These are phyloP conservation scores for Conticribra guillardii DNA, from an alignment of 108 stramenopile genomes.

Conservation along the genomic window DNA sequence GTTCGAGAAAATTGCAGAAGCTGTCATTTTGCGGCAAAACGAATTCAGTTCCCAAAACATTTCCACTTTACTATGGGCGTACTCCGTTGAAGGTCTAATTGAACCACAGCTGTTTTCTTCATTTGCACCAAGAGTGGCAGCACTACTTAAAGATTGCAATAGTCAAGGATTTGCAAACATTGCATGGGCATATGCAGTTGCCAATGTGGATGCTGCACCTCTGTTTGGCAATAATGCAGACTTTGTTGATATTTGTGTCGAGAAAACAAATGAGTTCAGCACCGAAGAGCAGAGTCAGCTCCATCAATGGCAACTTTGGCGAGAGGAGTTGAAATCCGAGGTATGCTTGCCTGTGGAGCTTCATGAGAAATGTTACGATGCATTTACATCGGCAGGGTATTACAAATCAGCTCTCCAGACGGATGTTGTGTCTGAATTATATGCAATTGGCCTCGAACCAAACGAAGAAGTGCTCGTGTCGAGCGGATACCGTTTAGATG, in stretches of 20 bases:
- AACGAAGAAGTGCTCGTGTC: slow-evolving; percentile 3
- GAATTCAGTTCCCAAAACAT: slow-evolving; percentile 17
- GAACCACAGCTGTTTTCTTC: slow-evolving; percentile 4
- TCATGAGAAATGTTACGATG: slow-evolving; percentile 11
- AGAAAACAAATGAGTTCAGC: slow-evolving; percentile 12
- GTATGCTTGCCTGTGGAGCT: slow-evolving; percentile 2
- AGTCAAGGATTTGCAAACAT: slow-evolving; percentile 37
- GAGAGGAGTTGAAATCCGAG: slow-evolving; percentile 14
- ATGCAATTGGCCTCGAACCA: too few species aligned
- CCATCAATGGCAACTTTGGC: slow-evolving; percentile 22
- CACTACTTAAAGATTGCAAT: slow-evolving; percentile 15
- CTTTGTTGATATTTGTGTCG: slow-evolving; percentile 10
- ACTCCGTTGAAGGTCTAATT: neutral
- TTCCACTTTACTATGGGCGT: slow-evolving; percentile 20
- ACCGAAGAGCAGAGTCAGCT: slow-evolving; percentile 27
- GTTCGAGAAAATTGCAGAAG: slow-evolving; percentile 11
- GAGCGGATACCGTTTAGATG: slow-evolving; percentile 13
- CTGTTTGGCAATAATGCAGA: slow-evolving; percentile 15
- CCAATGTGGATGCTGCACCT: slow-evolving; percentile 13
- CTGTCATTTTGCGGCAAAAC: neutral
- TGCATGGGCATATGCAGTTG: slow-evolving; percentile 36
- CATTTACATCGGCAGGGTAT: slow-evolving; percentile 2
- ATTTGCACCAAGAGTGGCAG: slow-evolving; percentile 10
- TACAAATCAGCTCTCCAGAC: slow-evolving; percentile 13
- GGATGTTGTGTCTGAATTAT: slow-evolving; percentile 16